Evolutionary conservation across 2,329 filamentous ascomycete species (phyloP), one percentile per base, ranked within the genome.

Genomic region (Aspergillus unguis): DNA sequence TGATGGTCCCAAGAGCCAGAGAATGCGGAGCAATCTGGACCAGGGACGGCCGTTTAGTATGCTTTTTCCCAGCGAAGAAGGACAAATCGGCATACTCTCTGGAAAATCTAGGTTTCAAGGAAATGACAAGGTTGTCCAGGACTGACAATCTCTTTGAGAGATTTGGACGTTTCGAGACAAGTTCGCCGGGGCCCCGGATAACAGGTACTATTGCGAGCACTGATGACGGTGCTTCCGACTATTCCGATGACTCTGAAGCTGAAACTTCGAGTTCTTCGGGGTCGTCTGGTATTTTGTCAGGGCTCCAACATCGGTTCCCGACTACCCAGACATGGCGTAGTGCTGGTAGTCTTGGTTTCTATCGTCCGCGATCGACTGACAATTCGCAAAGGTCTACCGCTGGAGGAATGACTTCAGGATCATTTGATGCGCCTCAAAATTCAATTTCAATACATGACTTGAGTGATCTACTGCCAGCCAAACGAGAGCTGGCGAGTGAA

Each of bases 361-460:
- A 87, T 76, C 73, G 84, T 42, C 75, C 74, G 27, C 77, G 68
- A 47, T 77, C 71, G 47, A 71, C 69, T 6, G 75, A 78, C 58
- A 69, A 73, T 53, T 79, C 77, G 9, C 76, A 77, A 54, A 68
- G 71, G 40, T 79, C 77, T 8, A 75, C 81, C 5, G 87, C 80
- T 2, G 81, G 81, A 2, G 76, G 78, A 35, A 80, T 79, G 1
- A 84, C 81, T 0, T 81, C 66, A 6, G 73, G 70, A 56, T 63
- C 67, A 29, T 74, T 70, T 17, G 68, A 71, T 3, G 70, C 76
- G 48, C 71, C 78, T 2, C 87, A 86, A 60, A 91, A 92, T 56
- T 77, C 88, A 25, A 75, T 97, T 23, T 84, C 84, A 1, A 84
- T 96, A 36, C 80, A 92, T 63, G 80, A 90, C 56, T 68, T 95